These are phyloP conservation scores for Thelonectria rubi DNA, from an alignment of 2,329 filamentous ascomycete species.

Conservation along the genomic window DNA sequence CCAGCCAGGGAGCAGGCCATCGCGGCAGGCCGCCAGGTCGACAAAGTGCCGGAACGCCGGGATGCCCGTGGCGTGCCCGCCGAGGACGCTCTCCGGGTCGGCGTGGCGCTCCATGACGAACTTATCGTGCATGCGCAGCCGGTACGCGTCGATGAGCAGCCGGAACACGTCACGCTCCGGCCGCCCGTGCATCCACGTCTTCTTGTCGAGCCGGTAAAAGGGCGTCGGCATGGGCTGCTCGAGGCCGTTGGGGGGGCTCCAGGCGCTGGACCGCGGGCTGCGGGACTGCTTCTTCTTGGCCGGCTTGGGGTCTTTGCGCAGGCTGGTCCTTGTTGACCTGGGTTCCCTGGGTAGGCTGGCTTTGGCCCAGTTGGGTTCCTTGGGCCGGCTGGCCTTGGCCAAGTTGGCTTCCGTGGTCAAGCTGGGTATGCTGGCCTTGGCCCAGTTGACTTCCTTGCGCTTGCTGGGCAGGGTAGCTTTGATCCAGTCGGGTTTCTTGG, in stretches of 20 bases:
- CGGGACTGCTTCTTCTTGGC: not conserved
- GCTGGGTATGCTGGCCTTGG: too few relatives aligned
- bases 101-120: conserved; percentile 25
- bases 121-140: conserved; percentile 50
- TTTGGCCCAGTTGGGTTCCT: too few relatives aligned
- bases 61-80: conserved; percentile 26
- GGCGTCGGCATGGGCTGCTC: conserved; percentile 40
- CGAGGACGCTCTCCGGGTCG: conserved; percentile 39
- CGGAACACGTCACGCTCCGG: conserved; percentile 52
- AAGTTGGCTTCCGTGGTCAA: too few relatives aligned
- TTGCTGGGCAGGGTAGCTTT: too few relatives aligned
- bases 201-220: conserved; percentile 46
- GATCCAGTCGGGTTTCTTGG: too few relatives aligned
- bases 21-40: not conserved
- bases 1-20: conserved; percentile 49
- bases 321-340: too few relatives aligned
- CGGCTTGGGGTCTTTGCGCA: too few relatives aligned
- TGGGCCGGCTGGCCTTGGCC: too few relatives aligned
- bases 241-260: conserved; percentile 33
- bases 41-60: conserved; percentile 48
- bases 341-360: too few relatives aligned
- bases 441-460: too few relatives aligned
- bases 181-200: conserved; percentile 50
- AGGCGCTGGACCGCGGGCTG: not conserved
- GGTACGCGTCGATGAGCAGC: conserved; percentile 55